Evolutionary conservation across 805 yeast genomes (phyloP).

Genomic region (Saccharomycopsis sp.): DNA sequence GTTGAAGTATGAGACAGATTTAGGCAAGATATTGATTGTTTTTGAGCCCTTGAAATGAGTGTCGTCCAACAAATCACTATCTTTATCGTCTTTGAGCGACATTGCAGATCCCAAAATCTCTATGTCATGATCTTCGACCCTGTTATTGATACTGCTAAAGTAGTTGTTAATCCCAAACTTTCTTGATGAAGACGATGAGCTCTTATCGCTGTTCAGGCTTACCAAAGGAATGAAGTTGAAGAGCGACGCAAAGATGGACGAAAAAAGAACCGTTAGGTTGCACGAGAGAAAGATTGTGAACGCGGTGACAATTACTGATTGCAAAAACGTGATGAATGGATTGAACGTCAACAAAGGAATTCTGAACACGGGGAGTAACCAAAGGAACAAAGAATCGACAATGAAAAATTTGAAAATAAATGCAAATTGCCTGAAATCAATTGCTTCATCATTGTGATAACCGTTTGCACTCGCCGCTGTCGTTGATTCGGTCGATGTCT

Average conservation of each 20-base stretch:
- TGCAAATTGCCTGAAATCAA: slow-evolving; percentile 12
- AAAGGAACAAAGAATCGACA: slow-evolving; percentile 64
- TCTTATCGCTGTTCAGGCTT: slow-evolving; percentile 20
- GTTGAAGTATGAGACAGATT: slow-evolving; percentile 77
- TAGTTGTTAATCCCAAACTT: slow-evolving; percentile 39
- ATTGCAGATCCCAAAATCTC: slow-evolving; percentile 9
- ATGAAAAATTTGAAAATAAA: slow-evolving; percentile 58
- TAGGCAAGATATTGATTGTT: slow-evolving; percentile 84
- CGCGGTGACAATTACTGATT: slow-evolving; percentile 22
- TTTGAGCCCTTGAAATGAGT: slow-evolving; percentile 78
- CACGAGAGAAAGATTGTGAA: slow-evolving; percentile 20
- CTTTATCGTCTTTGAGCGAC: neutral
- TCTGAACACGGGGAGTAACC: slow-evolving; percentile 64
- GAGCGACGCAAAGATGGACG: slow-evolving; percentile 10
- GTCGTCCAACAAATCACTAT: slow-evolving; percentile 19
- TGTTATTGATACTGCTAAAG: slow-evolving; percentile 30
- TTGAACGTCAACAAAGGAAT: slow-evolving; percentile 69
- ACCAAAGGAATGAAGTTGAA: slow-evolving; percentile 12
- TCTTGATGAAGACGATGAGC: slow-evolving; percentile 37
- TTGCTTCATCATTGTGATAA: neutral
- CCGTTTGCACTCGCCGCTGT: slow-evolving; percentile 35
- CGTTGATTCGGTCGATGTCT: slow-evolving; percentile 27
- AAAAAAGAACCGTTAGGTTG: slow-evolving; percentile 14
- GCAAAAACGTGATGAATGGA: slow-evolving; percentile 35
- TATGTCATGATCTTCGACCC: slow-evolving; percentile 12